Percentiles rank a stretch among this genome's conserved stretches.
Evolutionary conservation across 2,329 filamentous ascomycete species (phyloP).

Genomic region (Penicillium crustosum): DNA sequence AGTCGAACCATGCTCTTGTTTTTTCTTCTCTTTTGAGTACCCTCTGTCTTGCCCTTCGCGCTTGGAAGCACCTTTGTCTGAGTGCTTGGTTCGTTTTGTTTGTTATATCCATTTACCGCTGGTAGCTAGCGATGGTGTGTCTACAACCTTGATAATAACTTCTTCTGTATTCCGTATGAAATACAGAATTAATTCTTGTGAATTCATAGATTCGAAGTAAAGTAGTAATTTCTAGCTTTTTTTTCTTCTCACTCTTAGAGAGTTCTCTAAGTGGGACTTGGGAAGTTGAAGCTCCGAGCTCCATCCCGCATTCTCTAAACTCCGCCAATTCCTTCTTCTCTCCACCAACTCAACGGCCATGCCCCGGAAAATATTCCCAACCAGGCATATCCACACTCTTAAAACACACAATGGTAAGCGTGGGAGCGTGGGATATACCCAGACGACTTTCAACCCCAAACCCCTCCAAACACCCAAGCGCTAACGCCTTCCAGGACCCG

Average conservation of each 20-base stretch:
- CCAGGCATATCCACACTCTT: slow-evolving; percentile 43
- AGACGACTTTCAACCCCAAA: not conserved
- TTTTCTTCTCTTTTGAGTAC: slow-evolving; percentile 38
- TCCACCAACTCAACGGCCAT: slow-evolving; percentile 12
- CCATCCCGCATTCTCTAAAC: slow-evolving; percentile 10
- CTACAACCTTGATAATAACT: slow-evolving; percentile 45
- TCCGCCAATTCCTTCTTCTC: slow-evolving; percentile 7
- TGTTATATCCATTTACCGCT: slow-evolving; percentile 40
- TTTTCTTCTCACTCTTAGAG: no score
- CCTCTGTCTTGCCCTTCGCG: slow-evolving; percentile 34
- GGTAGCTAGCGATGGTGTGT: slow-evolving; percentile 45
- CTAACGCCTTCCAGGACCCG: slow-evolving; percentile 54
- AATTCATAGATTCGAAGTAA: not conserved
- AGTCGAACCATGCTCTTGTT: slow-evolving; percentile 32
- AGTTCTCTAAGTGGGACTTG: not conserved
- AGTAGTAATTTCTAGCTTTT: not conserved
- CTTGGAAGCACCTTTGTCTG: slow-evolving; percentile 33
- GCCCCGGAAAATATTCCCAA: slow-evolving; percentile 37
- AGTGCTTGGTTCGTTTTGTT: slow-evolving; percentile 33
- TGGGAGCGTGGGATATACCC: not conserved
- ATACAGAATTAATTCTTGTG: slow-evolving; percentile 39
- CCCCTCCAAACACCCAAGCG: slow-evolving; percentile 1
- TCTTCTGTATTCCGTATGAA: slow-evolving; percentile 42
- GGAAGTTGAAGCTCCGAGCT: slow-evolving; percentile 12
- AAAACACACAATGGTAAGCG: slow-evolving; percentile 46